Evolutionary conservation across 768 basidiomycete genomes (phyloP).

Genomic region (Symmetrospora coprosmae): DNA sequence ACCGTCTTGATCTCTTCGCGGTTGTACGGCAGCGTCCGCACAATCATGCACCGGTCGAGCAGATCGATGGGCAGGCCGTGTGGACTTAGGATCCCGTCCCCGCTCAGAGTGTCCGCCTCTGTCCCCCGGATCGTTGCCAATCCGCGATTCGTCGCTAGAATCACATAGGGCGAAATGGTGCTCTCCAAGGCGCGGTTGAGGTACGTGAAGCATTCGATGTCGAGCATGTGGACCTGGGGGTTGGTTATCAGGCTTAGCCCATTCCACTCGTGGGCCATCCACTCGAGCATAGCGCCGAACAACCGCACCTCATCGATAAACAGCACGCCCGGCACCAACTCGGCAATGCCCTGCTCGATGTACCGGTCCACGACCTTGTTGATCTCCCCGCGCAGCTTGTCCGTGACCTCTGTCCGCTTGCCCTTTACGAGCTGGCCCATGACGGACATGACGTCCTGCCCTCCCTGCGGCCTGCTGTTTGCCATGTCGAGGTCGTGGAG

Average conservation of each 20-base stretch:
- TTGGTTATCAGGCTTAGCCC: neutral
- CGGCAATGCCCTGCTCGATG: slow-evolving; percentile 95
- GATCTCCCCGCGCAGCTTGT: slow-evolving; percentile 85
- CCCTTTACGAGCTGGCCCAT: slow-evolving; percentile 83
- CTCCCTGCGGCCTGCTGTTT: slow-evolving; percentile 80
- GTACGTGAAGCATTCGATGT: slow-evolving; percentile 98
- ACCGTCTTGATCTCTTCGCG: slow-evolving; percentile 75
- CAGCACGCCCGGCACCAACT: slow-evolving; percentile 91
- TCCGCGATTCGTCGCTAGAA: slow-evolving; percentile 90
- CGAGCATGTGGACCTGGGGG: slow-evolving; percentile 89
- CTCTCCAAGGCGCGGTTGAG: slow-evolving; percentile 90
- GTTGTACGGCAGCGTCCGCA: slow-evolving; percentile 72
- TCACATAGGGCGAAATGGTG: slow-evolving; percentile 91
- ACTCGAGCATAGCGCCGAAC: neutral
- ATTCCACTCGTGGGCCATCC: neutral
- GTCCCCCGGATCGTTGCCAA: slow-evolving; percentile 85
- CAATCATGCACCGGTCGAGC: slow-evolving; percentile 87
- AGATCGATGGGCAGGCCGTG: slow-evolving; percentile 91
- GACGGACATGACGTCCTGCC: slow-evolving; percentile 97
- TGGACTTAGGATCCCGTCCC: slow-evolving; percentile 65
- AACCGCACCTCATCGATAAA: slow-evolving; percentile 87
- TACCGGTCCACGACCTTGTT: slow-evolving; percentile 96
- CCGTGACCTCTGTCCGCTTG: slow-evolving; percentile 87
- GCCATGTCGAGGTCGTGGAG: slow-evolving; percentile 90
- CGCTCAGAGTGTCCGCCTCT: slow-evolving; percentile 38